A percentile compares a stretch with the other conserved stretches of the same genome.
phyloP scores from a whole-genome alignment of 176 grass and related monocot genomes.

The Aegilops longissima region DNA sequence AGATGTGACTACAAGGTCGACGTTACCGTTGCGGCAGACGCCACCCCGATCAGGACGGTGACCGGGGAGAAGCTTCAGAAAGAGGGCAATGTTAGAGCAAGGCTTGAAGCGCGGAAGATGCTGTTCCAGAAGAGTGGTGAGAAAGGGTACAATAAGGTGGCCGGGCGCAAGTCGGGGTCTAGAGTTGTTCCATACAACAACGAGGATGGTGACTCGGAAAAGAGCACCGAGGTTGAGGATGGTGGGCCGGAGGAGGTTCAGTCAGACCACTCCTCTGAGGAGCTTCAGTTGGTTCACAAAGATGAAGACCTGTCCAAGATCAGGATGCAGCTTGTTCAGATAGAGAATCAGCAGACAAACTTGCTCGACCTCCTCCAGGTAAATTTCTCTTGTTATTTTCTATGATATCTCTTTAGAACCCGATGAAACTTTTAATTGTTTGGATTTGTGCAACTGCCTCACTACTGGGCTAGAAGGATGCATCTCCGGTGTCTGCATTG shows the following conservation, averaged over 20 bases:
- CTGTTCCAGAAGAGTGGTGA: slow-evolving; percentile 70
- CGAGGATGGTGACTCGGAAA: slow-evolving; percentile 46
- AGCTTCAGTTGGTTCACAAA: slow-evolving; percentile 47
- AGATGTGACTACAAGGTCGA: slow-evolving; percentile 52
- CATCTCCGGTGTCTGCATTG: background rate
- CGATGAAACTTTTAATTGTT: slow-evolving; percentile 1
- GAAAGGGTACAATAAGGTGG: slow-evolving; percentile 55
- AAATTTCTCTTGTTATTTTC: slow-evolving; percentile 7
- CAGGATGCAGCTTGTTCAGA: slow-evolving; percentile 90
- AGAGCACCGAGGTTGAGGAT: slow-evolving; percentile 28
- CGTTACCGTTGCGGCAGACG: slow-evolving; percentile 25
- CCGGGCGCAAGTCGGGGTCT: slow-evolving; percentile 58
- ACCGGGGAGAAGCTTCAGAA: slow-evolving; percentile 52
- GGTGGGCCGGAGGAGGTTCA: slow-evolving; percentile 46
- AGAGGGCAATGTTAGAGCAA: slow-evolving; percentile 56
- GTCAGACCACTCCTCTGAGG: slow-evolving; percentile 36
- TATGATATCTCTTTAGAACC: background rate
- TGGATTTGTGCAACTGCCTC: background rate
- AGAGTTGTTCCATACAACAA: slow-evolving; percentile 66
- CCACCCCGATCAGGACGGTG: slow-evolving; percentile 62
- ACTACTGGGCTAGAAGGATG: background rate
- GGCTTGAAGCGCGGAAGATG: slow-evolving; percentile 60
- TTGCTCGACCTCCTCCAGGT: slow-evolving; percentile 97
- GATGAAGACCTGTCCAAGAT: slow-evolving; percentile 76
- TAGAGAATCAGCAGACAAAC: slow-evolving; percentile 88